Evolutionary conservation across 441 rosid species (phyloP).

Genomic region (Biscutella laevigata): DNA sequence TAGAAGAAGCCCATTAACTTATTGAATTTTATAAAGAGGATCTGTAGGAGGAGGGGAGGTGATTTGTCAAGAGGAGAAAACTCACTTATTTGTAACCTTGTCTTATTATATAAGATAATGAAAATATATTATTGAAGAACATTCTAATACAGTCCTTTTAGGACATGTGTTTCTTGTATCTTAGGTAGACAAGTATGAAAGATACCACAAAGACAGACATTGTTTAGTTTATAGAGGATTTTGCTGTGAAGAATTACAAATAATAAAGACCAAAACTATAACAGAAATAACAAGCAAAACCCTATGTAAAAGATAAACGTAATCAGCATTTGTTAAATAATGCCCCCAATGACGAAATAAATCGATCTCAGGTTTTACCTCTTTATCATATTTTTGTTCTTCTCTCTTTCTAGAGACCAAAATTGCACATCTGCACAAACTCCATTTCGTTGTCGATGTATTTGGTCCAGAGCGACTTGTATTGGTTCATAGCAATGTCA

Average conservation of each 20-base stretch:
- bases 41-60: too few relatives aligned
- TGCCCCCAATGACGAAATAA: constrained; percentile 7
- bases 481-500: constrained; percentile 81
- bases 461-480: constrained; percentile 72
- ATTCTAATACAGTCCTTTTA: too few relatives aligned
- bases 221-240: background rate
- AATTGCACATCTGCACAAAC: constrained; percentile 87
- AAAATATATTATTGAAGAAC: too few relatives aligned
- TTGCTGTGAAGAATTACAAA: constrained; percentile 22
- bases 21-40: too few relatives aligned
- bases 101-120: too few relatives aligned
- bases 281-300: constrained; percentile 14
- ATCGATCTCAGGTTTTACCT: constrained; percentile 21
- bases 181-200: constrained; percentile 7
- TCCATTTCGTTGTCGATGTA: constrained; percentile 89
- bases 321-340: constrained; percentile 29
- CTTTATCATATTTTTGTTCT: background rate
- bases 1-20: too few relatives aligned
- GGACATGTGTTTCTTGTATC: constrained; percentile 11
- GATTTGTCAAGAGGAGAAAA: too few relatives aligned
- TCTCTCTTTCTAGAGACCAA: constrained; percentile 49
- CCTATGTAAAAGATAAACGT: constrained; percentile 22
- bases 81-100: too few relatives aligned
- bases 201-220: constrained; percentile 17
- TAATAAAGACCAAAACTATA: constrained; percentile 12